A percentile compares a stretch with the other conserved stretches of the same genome.
phyloP scores from a whole-genome alignment of 78 protist species.

The Capsaspora owczarzaki region DNA sequence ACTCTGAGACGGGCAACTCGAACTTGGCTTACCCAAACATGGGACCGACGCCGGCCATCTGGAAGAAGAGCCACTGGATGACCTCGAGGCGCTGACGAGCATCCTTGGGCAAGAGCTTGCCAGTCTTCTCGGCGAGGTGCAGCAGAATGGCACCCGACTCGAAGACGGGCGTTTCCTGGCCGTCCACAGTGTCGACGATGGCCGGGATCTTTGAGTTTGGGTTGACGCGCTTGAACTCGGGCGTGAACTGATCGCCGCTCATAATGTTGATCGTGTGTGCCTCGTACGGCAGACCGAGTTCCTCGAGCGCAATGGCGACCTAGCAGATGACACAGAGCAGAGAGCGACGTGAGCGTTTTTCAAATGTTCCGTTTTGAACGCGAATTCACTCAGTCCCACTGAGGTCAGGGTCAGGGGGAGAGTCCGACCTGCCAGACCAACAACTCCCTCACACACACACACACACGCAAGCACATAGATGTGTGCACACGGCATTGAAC shows the following conservation, averaged over 20 bases:
- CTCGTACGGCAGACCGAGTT: slow-evolving; percentile 17
- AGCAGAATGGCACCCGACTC: slow-evolving; percentile 70
- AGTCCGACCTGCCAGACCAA: no score
- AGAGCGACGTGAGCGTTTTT: no score
- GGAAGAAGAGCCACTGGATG: slow-evolving; percentile 64
- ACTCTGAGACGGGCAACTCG: no score
- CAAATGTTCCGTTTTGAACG: no score
- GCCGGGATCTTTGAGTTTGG: slow-evolving; percentile 78
- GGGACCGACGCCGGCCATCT: slow-evolving; percentile 57
- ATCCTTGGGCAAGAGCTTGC: slow-evolving; percentile 46
- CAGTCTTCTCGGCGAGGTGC: slow-evolving; percentile 62
- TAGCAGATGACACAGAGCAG: no score
- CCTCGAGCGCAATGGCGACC: slow-evolving; percentile 28
- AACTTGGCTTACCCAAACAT: slow-evolving; percentile 24
- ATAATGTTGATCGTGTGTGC: slow-evolving; percentile 31
- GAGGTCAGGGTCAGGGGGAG: no score
- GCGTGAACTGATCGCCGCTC: slow-evolving; percentile 50
- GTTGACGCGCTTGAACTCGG: slow-evolving; percentile 46
- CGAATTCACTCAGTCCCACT: no score
- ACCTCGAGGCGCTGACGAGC: slow-evolving; percentile 21
- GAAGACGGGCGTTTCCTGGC: slow-evolving; percentile 40
- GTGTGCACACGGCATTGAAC: no score
- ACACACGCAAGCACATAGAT: no score
- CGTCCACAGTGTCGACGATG: slow-evolving; percentile 33
- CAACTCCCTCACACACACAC: no score